A percentile compares a stretch with the other conserved stretches of the same genome.
Conservation (phyloP, 2,329 filamentous ascomycete genomes). For the Fusarium pseudocircinatum region DNA sequence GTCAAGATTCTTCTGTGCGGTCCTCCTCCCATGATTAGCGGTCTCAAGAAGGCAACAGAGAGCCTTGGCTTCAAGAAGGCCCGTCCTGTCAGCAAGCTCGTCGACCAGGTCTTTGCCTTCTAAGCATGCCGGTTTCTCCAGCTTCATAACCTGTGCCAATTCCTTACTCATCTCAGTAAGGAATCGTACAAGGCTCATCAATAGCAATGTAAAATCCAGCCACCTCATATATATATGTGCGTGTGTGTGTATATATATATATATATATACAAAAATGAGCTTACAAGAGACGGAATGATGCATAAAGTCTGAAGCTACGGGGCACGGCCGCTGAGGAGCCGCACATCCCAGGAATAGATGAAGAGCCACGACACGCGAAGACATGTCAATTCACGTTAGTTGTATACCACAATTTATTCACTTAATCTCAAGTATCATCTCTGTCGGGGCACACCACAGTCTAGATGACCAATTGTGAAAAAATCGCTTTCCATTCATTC, state of each 20-base stretch:
- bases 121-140: slow-evolving; percentile 40
- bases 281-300: slow-evolving; percentile 10
- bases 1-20: slow-evolving; percentile 96
- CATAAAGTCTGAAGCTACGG: not conserved
- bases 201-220: slow-evolving; percentile 8
- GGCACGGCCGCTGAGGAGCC: not conserved
- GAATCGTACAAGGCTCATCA: not conserved
- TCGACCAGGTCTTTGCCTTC: slow-evolving; percentile 98
- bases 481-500: slow-evolving; percentile 37
- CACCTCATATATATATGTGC: not conserved
- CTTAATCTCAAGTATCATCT: not conserved
- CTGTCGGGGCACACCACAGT: not conserved
- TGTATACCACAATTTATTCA: slow-evolving; percentile 4
- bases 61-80: slow-evolving; percentile 91
- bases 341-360: not conserved
- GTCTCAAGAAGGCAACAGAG: slow-evolving; percentile 96
- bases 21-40: slow-evolving; percentile 94
- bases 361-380: slow-evolving; percentile 2
- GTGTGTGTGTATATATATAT: not conserved
- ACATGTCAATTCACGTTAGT: slow-evolving; percentile 16
- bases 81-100: slow-evolving; percentile 93
- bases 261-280: slow-evolving; percentile 25
- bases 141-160: not conserved
- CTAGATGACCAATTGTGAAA: slow-evolving; percentile 7
- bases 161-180: not conserved